phyloP scores from a whole-genome alignment of 148 eudicot genomes.

The Polygonum aviculare region DNA sequence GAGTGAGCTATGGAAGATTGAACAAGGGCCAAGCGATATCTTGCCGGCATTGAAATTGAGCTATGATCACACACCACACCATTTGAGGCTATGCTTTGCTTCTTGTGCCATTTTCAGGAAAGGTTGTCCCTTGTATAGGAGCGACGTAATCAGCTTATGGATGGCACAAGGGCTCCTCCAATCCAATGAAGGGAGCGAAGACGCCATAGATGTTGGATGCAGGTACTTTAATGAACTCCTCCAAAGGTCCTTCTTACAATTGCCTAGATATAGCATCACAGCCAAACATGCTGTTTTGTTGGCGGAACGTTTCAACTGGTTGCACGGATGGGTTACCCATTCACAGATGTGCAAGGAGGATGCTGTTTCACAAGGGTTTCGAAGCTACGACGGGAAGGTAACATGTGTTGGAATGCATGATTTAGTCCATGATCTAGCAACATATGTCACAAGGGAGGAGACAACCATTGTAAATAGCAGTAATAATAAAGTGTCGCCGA shows the following conservation, averaged over 20 bases:
- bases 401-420: background rate
- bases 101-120: conserved; percentile 17
- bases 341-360: background rate
- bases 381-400: background rate
- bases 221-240: conserved; percentile 14
- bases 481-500: background rate
- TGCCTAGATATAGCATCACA: background rate
- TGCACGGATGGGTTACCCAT: background rate
- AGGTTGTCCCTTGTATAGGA: background rate
- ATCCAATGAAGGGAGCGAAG: background rate
- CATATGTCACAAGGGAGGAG: background rate
- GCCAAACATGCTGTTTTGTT: background rate
- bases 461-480: background rate
- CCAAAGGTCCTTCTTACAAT: conserved; percentile 17
- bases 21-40: background rate
- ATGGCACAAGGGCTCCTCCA: conserved; percentile 15
- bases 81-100: conserved; percentile 15
- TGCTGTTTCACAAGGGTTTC: background rate
- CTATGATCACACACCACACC: background rate
- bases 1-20: background rate
- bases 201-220: conserved; percentile 9
- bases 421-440: background rate
- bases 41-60: no score
- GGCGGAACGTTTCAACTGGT: background rate
- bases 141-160: conserved; percentile 7